These are phyloP conservation scores for Tubosaeta brunneosetosa DNA, from an alignment of 768 basidiomycete species.

Conservation along the genomic window DNA sequence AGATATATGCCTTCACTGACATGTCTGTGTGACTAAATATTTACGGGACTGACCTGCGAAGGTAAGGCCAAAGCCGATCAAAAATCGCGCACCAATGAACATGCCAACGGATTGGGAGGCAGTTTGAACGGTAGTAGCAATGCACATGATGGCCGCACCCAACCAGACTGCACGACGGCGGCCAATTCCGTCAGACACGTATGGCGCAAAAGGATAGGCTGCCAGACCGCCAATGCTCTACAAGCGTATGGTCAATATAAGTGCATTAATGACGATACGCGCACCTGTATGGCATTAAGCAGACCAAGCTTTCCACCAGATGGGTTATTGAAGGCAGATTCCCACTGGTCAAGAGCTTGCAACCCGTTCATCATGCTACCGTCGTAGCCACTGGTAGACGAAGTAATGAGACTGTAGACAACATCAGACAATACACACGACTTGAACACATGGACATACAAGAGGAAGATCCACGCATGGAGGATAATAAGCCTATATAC, in stretches of 20 bases:
- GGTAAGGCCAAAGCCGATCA: slow-evolving; percentile 73
- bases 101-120: slow-evolving; percentile 68
- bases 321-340: slow-evolving; percentile 55
- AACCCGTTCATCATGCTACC: slow-evolving; percentile 80
- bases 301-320: slow-evolving; percentile 56
- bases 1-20: slow-evolving; percentile 2
- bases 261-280: neutral
- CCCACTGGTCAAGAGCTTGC: slow-evolving; percentile 64
- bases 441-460: slow-evolving; percentile 36
- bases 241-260: neutral
- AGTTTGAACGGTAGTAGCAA: slow-evolving; percentile 64
- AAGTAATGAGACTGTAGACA: slow-evolving; percentile 57
- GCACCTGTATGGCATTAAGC: slow-evolving; percentile 69
- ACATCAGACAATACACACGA: slow-evolving; percentile 1
- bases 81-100: slow-evolving; percentile 79
- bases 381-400: slow-evolving; percentile 72
- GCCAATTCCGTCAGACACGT: slow-evolving; percentile 67
- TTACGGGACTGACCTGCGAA: slow-evolving; percentile 47
- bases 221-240: slow-evolving; percentile 69
- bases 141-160: slow-evolving; percentile 67
- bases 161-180: slow-evolving; percentile 62
- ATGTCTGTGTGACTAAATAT: neutral
- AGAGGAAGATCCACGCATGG: slow-evolving; percentile 65
- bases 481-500: slow-evolving; percentile 50
- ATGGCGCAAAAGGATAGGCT: slow-evolving; percentile 67